Evolutionary conservation across 1,139 yeast genomes (phyloP).

Genomic region (Lizanozyma gosingica): DNA sequence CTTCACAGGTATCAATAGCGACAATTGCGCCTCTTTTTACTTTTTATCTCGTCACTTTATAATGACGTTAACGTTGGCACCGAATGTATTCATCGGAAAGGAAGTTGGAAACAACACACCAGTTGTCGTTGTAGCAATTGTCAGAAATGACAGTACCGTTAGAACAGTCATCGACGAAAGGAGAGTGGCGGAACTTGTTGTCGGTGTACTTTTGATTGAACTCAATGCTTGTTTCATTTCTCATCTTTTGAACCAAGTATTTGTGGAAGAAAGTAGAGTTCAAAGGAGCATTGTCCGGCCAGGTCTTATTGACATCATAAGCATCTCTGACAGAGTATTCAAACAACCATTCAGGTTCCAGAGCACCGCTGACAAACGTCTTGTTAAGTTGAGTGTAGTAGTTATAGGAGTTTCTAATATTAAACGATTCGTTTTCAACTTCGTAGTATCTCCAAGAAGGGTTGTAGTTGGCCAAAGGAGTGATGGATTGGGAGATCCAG

Average conservation of each 20-base stretch:
- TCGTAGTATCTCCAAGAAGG: conserved; percentile 70
- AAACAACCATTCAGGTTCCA: conserved; percentile 45
- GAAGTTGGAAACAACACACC: conserved; percentile 28
- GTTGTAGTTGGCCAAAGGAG: conserved; percentile 50
- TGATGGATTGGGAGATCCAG: conserved; percentile 59
- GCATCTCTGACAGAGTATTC: conserved; percentile 48
- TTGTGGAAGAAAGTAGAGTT: conserved; percentile 54
- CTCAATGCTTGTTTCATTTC: conserved; percentile 24
- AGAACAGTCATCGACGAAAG: conserved; percentile 37
- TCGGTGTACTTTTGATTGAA: conserved; percentile 40
- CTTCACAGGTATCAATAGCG: no score
- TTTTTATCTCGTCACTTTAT: no score
- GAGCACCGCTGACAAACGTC: conserved; percentile 38
- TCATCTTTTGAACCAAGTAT: conserved; percentile 24
- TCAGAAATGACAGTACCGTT: conserved; percentile 21
- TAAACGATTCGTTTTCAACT: conserved; percentile 56
- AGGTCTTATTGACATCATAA: conserved; percentile 33
- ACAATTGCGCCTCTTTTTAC: no score
- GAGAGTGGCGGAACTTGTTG: conserved; percentile 44
- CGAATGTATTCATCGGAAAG: conserved; percentile 9
- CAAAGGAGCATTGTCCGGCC: conserved; percentile 46
- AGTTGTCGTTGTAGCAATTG: conserved; percentile 32
- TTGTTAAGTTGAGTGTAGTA: conserved; percentile 46
- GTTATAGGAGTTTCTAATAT: conserved; percentile 50
- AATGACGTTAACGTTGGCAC: conserved; percentile 8